phyloP scores from a whole-genome alignment of 164 flowering plant species.

The Protea cynaroides region DNA sequence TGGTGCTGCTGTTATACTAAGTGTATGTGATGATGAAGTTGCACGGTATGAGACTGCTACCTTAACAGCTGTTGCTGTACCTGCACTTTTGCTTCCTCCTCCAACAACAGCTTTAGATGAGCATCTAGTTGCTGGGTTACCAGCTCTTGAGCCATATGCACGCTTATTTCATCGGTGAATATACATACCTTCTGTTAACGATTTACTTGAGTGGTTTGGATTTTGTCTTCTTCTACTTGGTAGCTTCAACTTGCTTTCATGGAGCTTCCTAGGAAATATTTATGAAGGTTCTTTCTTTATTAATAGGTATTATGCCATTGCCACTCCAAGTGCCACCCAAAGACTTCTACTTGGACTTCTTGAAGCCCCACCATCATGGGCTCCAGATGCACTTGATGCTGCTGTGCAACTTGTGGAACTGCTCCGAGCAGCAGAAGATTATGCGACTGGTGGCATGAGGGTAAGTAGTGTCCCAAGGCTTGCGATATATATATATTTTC shows the following conservation, averaged over 20 bases:
- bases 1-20: constrained; percentile 96
- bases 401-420: constrained; percentile 98
- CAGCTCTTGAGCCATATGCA: constrained; percentile 97
- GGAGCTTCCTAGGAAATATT: background rate
- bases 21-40: constrained; percentile 97
- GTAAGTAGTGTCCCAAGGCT: constrained; percentile 33
- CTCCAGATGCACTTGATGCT: constrained; percentile 99
- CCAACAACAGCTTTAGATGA: constrained; percentile 92
- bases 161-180: constrained; percentile 84
- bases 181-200: background rate
- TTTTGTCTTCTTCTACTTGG: too few relatives aligned
- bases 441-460: constrained; percentile 80
- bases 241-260: background rate
- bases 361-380: constrained; percentile 99
- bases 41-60: constrained; percentile 91
- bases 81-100: constrained; percentile 96
- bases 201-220: too few relatives aligned
- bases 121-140: constrained; percentile 94
- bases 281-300: constrained; percentile 7
- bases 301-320: constrained; percentile 83
- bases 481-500: background rate
- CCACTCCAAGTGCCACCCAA: constrained; percentile 97
- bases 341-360: constrained; percentile 90
- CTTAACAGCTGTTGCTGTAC: constrained; percentile 90
- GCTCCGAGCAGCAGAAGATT: constrained; percentile 95